These are phyloP conservation scores for Chrysanthemum makinoi DNA, from an alignment of 129 eudicot genomes.

Conservation along the genomic window DNA sequence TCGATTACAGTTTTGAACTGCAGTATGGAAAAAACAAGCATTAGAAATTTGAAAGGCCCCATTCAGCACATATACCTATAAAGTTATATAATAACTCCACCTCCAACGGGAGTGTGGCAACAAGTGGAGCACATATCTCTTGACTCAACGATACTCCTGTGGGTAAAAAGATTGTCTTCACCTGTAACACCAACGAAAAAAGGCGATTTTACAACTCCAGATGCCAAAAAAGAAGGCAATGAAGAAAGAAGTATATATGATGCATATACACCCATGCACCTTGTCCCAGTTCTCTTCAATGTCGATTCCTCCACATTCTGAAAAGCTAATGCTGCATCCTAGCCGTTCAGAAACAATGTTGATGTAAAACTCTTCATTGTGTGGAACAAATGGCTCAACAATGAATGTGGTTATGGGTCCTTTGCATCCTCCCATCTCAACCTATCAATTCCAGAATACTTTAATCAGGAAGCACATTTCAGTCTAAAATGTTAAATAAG, in stretches of 20 bases:
- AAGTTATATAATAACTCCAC: slow-evolving; percentile 29
- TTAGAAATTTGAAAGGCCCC: background rate
- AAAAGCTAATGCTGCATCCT: slow-evolving; percentile 75
- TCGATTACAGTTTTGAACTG: slow-evolving; percentile 71
- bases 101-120: slow-evolving; percentile 98
- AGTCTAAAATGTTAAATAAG: background rate
- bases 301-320: slow-evolving; percentile 92
- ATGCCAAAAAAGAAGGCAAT: background rate
- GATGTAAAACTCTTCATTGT: slow-evolving; percentile 81
- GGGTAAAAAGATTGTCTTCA: slow-evolving; percentile 75
- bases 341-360: slow-evolving; percentile 73
- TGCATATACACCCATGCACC: slow-evolving; percentile 45
- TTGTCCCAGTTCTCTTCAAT: slow-evolving; percentile 97
- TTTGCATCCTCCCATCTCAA: slow-evolving; percentile 89
- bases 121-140: slow-evolving; percentile 89
- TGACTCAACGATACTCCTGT: slow-evolving; percentile 74
- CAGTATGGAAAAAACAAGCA: slow-evolving; percentile 21
- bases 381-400: slow-evolving; percentile 89
- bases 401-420: slow-evolving; percentile 90
- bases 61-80: background rate
- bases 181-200: slow-evolving; percentile 37
- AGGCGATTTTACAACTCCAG: background rate
- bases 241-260: background rate
- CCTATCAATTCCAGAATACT: slow-evolving; percentile 34
- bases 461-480: slow-evolving; percentile 1